Base-by-base conservation (phyloP, 805 yeast species). In the Candida jianshihensis region DNA sequence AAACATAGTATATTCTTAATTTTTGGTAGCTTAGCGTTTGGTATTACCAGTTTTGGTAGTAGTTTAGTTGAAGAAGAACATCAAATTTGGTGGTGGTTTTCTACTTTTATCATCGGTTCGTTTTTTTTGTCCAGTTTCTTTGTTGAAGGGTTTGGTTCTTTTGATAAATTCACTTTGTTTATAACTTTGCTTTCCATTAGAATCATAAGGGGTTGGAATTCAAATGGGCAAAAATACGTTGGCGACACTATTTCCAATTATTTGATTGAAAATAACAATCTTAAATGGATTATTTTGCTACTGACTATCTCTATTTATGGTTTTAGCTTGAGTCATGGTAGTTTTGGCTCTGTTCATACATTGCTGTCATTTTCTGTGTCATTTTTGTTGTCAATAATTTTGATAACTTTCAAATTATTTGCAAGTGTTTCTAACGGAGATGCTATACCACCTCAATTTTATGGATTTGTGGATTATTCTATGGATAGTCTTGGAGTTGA, bases 21-120 rank as follows among this genome's bases (percentile, higher is more conserved):
- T 15, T 34, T 37, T 38, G 51, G 51, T 47, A 31, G 63, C 15
- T 30, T 68, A 27, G 32, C 64, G 0, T 68, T 78, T 36, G 71
- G 80, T 3, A 26, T 66, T 1, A 68, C 85, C 1, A 69, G 81
- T 44, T 86, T 89, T 61, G 96, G 89, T 10, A 86, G 94, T 41
- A 89, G 96, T 19, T 66, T 89, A 39, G 82, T 92, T 14, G 98
- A 92, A 52, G 98, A 92, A 56, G 98, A 92, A 53, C 95, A 92
- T 53, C 96, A 89, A 53, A 57, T 89, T 14, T 92, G 98, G 98
- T 92, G 95, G 85, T 83, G 86, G 78, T 61, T 72, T 17, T 54
- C 46, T 5, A 45, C 50, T 1, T 31, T 47, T 13, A 49, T 57
- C 27, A 16, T 49, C n/a, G n/a, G n/a, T n/a, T n/a, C n/a, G n/a